A percentile compares a stretch with the other conserved stretches of the same genome.
phyloP scores from a whole-genome alignment of 768 basidiomycete species.

The Lactarius evosmus region DNA sequence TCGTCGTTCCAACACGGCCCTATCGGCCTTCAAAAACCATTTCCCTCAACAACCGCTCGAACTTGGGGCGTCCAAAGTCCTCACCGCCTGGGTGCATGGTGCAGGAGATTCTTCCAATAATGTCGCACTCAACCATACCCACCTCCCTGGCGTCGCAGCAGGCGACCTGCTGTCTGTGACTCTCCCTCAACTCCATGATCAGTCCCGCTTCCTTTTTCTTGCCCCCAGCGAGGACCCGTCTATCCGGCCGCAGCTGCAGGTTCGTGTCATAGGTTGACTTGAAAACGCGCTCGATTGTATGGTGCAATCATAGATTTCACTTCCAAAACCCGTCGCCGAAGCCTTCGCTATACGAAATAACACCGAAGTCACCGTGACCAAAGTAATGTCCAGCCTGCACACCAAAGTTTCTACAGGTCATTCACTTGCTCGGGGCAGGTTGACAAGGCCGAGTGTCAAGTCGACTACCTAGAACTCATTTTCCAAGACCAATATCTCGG shows the following conservation, averaged over 20 bases:
- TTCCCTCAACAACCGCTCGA: conserved; percentile 45
- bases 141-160: conserved; percentile 75
- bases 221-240: conserved; percentile 62
- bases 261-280: conserved; percentile 21
- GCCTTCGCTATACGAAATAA: conserved; percentile 69
- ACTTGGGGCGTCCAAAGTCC: conserved; percentile 57
- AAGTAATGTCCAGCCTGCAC: conserved; percentile 43
- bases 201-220: conserved; percentile 55
- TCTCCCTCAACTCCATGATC: conserved; percentile 41
- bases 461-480: conserved; percentile 82
- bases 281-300: background rate
- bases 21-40: conserved; percentile 55
- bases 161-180: conserved; percentile 68
- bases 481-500: conserved; percentile 97
- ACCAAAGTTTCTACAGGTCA: background rate
- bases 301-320: conserved; percentile 54
- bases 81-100: conserved; percentile 77
- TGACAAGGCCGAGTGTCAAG: conserved; percentile 56
- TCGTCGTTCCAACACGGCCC: conserved; percentile 71
- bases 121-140: conserved; percentile 68
- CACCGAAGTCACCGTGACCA: conserved; percentile 65
- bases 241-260: conserved; percentile 66
- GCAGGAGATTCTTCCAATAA: conserved; percentile 53
- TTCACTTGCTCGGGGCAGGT: conserved; percentile 46
- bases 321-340: conserved; percentile 70